A percentile compares a stretch with the other conserved stretches of the same genome.
Evolutionary conservation across 1,284 basidiomycete genomes (phyloP).

Genomic region (Trichosporon sp.): DNA sequence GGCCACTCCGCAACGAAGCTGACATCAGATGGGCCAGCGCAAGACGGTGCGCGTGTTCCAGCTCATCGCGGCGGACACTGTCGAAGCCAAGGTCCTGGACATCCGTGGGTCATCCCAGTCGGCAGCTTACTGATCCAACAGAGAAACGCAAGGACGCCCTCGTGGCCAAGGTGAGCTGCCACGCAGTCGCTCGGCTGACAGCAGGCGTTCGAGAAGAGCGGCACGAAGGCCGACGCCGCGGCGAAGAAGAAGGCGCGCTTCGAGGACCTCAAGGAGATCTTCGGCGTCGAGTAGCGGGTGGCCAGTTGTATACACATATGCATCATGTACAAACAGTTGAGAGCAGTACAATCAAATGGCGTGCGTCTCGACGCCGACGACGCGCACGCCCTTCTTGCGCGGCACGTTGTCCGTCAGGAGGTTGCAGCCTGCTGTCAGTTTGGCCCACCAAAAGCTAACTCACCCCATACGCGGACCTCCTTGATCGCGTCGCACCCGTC

Average conservation of each 20-base stretch:
- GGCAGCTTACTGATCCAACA: conserved; percentile 14
- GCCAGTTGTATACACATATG: background rate
- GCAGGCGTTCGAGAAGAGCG: conserved; percentile 44
- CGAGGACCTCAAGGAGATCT: conserved; percentile 43
- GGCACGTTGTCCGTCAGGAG: conserved; percentile 47
- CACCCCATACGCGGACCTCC: conserved; percentile 47
- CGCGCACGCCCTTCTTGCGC: conserved; percentile 46
- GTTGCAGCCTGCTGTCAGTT: conserved; percentile 40
- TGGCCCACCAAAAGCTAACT: conserved; percentile 15
- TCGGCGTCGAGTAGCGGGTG: conserved; percentile 27
- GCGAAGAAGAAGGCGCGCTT: conserved; percentile 42
- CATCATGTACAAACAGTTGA: background rate
- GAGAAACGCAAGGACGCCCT: conserved; percentile 44
- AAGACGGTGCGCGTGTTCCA: conserved; percentile 80
- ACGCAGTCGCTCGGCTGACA: background rate
- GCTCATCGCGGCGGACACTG: conserved; percentile 78
- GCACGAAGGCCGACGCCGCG: conserved; percentile 27
- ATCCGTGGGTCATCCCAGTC: conserved; percentile 63
- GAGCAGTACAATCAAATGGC: conserved; percentile 25
- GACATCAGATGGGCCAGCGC: conserved; percentile 63
- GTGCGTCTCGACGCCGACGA: conserved; percentile 50
- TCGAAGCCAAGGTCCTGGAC: conserved; percentile 77
- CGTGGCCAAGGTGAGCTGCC: conserved; percentile 35
- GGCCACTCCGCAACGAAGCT: conserved; percentile 5
- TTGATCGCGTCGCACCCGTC: conserved; percentile 52